phyloP scores from a whole-genome alignment of 352 stramenopile genomes.

The Thalassiosira ordinaria region DNA sequence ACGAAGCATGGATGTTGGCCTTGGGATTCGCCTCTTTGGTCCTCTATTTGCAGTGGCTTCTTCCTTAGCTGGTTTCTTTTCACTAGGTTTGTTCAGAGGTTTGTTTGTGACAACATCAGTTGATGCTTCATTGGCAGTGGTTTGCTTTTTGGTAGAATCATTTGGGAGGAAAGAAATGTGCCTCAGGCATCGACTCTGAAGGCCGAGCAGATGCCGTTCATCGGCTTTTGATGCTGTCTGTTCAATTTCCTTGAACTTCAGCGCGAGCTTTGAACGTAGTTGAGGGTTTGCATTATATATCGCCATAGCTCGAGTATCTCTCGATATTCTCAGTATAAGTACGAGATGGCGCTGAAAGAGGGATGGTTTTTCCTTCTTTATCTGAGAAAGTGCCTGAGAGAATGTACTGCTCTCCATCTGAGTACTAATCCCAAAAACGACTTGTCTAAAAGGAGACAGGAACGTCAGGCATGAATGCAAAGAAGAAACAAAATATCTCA shows the following conservation, averaged over 20 bases:
- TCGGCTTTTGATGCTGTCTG: conserved; percentile 36
- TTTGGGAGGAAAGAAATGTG: conserved; percentile 37
- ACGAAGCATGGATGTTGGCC: conserved; percentile 70
- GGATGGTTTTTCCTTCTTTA: conserved; percentile 45
- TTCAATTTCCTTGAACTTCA: conserved; percentile 61
- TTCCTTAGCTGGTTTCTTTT: conserved; percentile 35
- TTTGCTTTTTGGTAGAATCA: conserved; percentile 19
- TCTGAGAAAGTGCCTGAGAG: conserved; percentile 33
- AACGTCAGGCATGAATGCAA: no score
- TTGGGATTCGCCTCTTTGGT: conserved; percentile 53
- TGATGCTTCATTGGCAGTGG: conserved; percentile 11
- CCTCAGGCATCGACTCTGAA: conserved; percentile 44
- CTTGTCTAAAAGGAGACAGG: no score
- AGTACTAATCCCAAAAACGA: no score
- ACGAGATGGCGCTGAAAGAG: conserved; percentile 42
- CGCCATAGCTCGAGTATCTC: conserved; percentile 32
- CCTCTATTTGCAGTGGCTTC: conserved; percentile 34
- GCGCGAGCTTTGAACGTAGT: conserved; percentile 32
- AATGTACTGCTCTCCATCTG: conserved; percentile 40
- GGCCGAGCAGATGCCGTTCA: conserved; percentile 16
- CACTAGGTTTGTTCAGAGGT: conserved; percentile 31
- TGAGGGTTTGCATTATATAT: conserved; percentile 57
- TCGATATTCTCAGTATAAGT: conserved; percentile 59
- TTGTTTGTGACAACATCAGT: not conserved
- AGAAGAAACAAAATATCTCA: no score